Conservation (phyloP, 2,329 filamentous ascomycete genomes). For the Fusarium duplospermum region DNA sequence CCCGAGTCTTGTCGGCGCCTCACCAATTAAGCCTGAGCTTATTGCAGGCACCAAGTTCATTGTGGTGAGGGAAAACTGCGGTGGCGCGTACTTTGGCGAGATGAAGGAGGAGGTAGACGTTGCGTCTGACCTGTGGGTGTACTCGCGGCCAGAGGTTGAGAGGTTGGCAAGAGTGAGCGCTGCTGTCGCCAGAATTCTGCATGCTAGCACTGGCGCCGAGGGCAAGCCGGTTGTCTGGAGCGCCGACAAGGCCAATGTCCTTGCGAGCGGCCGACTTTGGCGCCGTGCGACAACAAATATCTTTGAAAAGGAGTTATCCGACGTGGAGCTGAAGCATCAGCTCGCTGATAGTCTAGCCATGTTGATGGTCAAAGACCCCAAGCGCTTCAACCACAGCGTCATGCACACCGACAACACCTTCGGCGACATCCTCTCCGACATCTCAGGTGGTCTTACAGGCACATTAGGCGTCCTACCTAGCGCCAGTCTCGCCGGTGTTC, state of each 20-base stretch:
- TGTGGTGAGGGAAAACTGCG: not conserved
- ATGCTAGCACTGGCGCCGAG: not conserved
- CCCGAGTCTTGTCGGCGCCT: not conserved
- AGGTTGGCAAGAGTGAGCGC: not conserved
- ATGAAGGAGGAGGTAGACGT: not conserved
- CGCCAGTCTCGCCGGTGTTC: not conserved
- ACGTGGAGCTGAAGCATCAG: not conserved
- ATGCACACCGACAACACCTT: not conserved
- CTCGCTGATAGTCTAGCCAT: not conserved
- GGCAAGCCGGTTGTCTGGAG: not conserved
- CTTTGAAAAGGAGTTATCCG: not conserved
- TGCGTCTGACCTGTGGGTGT: not conserved
- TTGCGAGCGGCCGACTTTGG: not conserved
- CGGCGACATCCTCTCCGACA: not conserved
- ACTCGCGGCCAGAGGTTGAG: not conserved
- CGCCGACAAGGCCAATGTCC: not conserved
- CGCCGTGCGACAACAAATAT: not conserved
- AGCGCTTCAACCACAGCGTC: not conserved
- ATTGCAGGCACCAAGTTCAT: not conserved
- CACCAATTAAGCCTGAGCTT: not conserved
- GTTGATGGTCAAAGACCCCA: not conserved
- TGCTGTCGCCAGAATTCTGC: not conserved
- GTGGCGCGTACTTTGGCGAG: not conserved
- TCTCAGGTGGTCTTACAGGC: not conserved
- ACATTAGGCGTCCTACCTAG: not conserved